Conservation (phyloP, 2,329 filamentous ascomycete genomes). For the Diplocarpon rosae region DNA sequence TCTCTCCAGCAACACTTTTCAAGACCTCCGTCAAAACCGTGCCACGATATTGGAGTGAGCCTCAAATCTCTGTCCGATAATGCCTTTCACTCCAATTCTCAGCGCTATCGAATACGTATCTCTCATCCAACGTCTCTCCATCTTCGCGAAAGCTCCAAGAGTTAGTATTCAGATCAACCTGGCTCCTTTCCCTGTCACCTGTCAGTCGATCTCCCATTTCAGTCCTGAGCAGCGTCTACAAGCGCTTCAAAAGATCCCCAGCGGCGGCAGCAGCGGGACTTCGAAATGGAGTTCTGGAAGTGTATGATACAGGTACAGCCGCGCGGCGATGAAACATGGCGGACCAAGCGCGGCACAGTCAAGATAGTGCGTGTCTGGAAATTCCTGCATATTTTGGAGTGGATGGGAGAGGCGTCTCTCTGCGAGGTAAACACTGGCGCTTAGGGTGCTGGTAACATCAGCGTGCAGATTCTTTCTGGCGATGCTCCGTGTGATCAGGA, state of each 20-base stretch:
- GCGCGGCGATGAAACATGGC: conserved; percentile 1
- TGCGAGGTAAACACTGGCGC: conserved; percentile 2
- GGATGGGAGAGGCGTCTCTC: conserved; percentile 1
- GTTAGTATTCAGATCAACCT: neutral
- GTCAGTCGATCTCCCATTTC: neutral
- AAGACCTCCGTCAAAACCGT: neutral
- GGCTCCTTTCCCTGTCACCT: neutral
- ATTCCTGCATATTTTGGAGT: neutral
- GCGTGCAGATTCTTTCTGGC: neutral
- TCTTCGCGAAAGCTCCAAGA: neutral
- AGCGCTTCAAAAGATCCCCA: neutral
- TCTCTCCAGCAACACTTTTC: neutral
- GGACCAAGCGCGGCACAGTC: neutral
- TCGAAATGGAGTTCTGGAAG: conserved; percentile 1
- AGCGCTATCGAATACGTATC: neutral
- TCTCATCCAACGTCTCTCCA: neutral
- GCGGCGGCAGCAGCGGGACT: neutral
- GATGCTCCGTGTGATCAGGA: too few species aligned
- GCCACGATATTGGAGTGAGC: neutral
- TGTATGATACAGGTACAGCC: conserved; percentile 3
- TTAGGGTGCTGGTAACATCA: neutral
- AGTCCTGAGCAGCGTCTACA: neutral
- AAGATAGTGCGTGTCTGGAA: neutral
- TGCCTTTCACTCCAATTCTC: neutral
- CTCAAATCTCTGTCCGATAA: neutral